Evolutionary conservation across 2,329 filamentous ascomycete genomes (phyloP).

Genomic region (Arthrobotrys pseudoclavata): DNA sequence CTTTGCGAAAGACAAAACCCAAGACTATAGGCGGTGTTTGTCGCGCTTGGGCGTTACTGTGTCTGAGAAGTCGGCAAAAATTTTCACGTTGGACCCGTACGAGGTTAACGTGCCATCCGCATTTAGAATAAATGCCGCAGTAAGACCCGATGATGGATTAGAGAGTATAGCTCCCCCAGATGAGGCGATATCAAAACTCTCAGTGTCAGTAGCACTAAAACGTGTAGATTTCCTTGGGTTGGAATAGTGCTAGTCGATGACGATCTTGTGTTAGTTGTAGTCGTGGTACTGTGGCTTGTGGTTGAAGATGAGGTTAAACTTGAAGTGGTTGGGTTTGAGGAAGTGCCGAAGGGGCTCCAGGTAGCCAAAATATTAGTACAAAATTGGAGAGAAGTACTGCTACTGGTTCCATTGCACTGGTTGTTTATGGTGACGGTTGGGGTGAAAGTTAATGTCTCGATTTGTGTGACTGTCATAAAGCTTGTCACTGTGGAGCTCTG

Average conservation of each 20-base stretch:
- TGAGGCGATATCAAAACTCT: constrained; percentile 34
- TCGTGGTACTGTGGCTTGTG: constrained; percentile 21
- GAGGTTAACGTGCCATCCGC: constrained; percentile 35
- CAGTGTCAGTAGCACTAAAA: constrained; percentile 23
- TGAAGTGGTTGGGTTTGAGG: constrained; percentile 8
- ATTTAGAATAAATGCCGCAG: constrained; percentile 38
- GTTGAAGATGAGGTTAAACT: neutral
- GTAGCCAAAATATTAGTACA: constrained; percentile 33
- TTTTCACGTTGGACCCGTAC: constrained; percentile 42
- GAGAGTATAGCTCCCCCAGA: constrained; percentile 30
- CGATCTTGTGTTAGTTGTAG: constrained; percentile 2
- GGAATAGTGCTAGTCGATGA: constrained; percentile 17
- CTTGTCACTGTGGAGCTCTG: constrained; percentile 13
- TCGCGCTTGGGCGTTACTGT: constrained; percentile 12
- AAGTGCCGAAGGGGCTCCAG: constrained; percentile 41
- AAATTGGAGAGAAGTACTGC: constrained; percentile 21
- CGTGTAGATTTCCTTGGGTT: constrained; percentile 31
- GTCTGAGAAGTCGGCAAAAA: constrained; percentile 44
- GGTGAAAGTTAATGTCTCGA: constrained; percentile 23
- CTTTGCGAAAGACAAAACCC: constrained; percentile 25
- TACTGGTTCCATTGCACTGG: constrained; percentile 16
- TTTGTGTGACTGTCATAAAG: constrained; percentile 5
- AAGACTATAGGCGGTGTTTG: constrained; percentile 29
- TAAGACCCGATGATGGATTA: constrained; percentile 14
- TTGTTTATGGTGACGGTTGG: constrained; percentile 34